Percentiles rank a stretch among this genome's conserved stretches.
Evolutionary conservation across 2,329 filamentous ascomycete genomes (phyloP).

Genomic region (Hirsutella minnesotensis): DNA sequence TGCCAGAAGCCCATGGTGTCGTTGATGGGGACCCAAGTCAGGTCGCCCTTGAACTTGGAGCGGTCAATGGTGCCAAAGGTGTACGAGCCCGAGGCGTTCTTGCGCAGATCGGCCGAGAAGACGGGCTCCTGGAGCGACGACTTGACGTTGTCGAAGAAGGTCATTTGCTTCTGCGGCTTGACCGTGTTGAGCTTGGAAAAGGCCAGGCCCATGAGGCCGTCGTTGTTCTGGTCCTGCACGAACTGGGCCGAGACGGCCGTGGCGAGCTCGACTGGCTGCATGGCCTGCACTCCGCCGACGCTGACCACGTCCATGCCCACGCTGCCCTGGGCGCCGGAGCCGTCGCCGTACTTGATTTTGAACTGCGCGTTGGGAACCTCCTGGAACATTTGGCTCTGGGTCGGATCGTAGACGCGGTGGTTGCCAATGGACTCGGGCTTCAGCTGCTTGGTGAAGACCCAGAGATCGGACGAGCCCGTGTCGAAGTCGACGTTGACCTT

Average conservation of each 20-base stretch:
- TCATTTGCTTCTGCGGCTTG: slow-evolving; percentile 49
- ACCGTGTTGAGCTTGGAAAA: slow-evolving; percentile 56
- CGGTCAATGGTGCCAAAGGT: slow-evolving; percentile 58
- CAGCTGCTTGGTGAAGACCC: slow-evolving; percentile 57
- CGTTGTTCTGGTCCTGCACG: slow-evolving; percentile 44
- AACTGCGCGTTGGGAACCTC: slow-evolving; percentile 36
- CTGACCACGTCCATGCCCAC: slow-evolving; percentile 58
- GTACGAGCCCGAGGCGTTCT: slow-evolving; percentile 48
- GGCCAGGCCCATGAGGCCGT: slow-evolving; percentile 59
- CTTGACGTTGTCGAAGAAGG: slow-evolving; percentile 63
- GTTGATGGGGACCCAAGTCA: slow-evolving; percentile 51
- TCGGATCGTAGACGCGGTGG: slow-evolving; percentile 33
- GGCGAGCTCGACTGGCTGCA: slow-evolving; percentile 58
- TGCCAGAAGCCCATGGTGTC: slow-evolving; percentile 54
- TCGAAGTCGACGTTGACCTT: slow-evolving; percentile 60
- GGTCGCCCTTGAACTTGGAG: slow-evolving; percentile 46
- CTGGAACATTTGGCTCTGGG: slow-evolving; percentile 21
- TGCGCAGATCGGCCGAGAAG: slow-evolving; percentile 56
- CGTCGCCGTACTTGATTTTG: slow-evolving; percentile 58
- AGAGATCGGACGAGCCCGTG: slow-evolving; percentile 65
- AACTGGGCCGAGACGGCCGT: slow-evolving; percentile 46
- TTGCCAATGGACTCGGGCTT: slow-evolving; percentile 20
- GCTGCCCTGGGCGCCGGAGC: slow-evolving; percentile 47
- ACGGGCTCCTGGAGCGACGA: slow-evolving; percentile 48
- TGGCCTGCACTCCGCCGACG: slow-evolving; percentile 50